phyloP scores from a whole-genome alignment of 495 filamentous ascomycete genomes.

The Daldinia caldariorum region DNA sequence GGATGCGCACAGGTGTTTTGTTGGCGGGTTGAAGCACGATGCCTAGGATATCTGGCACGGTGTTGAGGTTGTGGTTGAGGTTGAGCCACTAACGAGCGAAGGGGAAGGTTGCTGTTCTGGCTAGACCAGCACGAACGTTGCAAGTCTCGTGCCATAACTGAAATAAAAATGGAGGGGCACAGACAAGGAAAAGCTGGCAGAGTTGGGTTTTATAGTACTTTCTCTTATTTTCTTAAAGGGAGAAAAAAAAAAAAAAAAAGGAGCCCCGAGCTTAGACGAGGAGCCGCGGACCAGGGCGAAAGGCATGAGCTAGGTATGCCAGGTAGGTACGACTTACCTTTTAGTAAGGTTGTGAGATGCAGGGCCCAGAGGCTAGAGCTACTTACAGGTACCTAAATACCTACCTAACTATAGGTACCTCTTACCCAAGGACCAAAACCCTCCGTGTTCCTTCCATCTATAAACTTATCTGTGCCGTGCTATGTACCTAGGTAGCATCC shows the following conservation, averaged over 20 bases:
- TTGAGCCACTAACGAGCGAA: constrained; percentile 40
- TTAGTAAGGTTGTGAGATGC: constrained; percentile 45
- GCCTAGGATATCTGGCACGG: constrained; percentile 11
- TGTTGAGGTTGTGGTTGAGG: constrained; percentile 42
- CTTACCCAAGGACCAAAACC: background rate
- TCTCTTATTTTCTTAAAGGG: constrained; percentile 22
- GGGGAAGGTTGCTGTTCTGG: constrained; percentile 48
- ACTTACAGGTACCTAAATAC: constrained; percentile 38
- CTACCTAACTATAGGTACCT: background rate
- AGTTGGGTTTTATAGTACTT: constrained; percentile 59
- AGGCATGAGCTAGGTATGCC: constrained; percentile 38
- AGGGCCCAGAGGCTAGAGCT: constrained; percentile 24
- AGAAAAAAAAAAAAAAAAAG: constrained; percentile 44
- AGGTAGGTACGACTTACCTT: constrained; percentile 34
- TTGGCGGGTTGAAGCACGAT: constrained; percentile 17
- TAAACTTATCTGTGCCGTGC: constrained; percentile 23
- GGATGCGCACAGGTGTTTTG: constrained; percentile 18
- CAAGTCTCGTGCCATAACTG: constrained; percentile 57
- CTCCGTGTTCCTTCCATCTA: constrained; percentile 5
- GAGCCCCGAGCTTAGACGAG: constrained; percentile 43
- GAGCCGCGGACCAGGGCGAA: constrained; percentile 44
- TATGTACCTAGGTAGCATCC: no score
- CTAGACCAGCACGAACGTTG: constrained; percentile 53
- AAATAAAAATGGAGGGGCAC: constrained; percentile 53
- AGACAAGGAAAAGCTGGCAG: constrained; percentile 48